Evolutionary conservation across 305 asterid genomes (phyloP).

Genomic region (Ajuga reptans): DNA sequence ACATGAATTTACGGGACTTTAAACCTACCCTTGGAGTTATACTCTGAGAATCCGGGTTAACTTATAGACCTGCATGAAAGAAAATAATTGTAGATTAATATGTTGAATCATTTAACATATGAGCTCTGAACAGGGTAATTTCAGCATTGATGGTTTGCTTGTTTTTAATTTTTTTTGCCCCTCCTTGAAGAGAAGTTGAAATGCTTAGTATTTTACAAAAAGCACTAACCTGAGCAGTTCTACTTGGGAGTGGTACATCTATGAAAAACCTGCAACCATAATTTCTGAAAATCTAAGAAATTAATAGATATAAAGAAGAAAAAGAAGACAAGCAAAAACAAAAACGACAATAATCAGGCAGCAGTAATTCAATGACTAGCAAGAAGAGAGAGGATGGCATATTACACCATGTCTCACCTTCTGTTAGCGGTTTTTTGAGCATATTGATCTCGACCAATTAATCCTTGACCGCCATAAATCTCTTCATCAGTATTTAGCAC

Average conservation of each 20-base stretch:
- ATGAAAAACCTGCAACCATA: slow-evolving; percentile 68
- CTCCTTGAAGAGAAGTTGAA: not conserved
- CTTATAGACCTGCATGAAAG: slow-evolving; percentile 66
- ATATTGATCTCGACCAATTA: slow-evolving; percentile 46
- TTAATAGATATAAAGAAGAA: not conserved
- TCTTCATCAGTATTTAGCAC: slow-evolving; percentile 72
- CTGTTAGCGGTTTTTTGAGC: slow-evolving; percentile 56
- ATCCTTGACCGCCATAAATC: slow-evolving; percentile 73
- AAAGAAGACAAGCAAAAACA: not conserved
- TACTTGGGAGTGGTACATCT: slow-evolving; percentile 70
- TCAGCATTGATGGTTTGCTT: not conserved
- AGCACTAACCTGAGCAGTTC: slow-evolving; percentile 82
- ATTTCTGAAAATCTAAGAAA: slow-evolving; percentile 44
- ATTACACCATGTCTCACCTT: slow-evolving; percentile 38
- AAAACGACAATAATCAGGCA: not conserved
- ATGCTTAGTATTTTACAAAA: slow-evolving; percentile 10
- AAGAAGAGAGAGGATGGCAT: not conserved
- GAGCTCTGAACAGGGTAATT: not conserved
- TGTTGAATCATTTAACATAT: not conserved
- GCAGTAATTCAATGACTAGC: not conserved
- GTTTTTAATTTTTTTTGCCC: not conserved
- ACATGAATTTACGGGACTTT: not conserved
- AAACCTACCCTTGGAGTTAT: slow-evolving; percentile 18
- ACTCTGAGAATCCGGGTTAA: slow-evolving; percentile 69
- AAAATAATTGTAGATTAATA: slow-evolving; percentile 5